These are phyloP conservation scores for Trichoderma sp. DNA, from an alignment of 2,329 filamentous ascomycete genomes.

Conservation along the genomic window DNA sequence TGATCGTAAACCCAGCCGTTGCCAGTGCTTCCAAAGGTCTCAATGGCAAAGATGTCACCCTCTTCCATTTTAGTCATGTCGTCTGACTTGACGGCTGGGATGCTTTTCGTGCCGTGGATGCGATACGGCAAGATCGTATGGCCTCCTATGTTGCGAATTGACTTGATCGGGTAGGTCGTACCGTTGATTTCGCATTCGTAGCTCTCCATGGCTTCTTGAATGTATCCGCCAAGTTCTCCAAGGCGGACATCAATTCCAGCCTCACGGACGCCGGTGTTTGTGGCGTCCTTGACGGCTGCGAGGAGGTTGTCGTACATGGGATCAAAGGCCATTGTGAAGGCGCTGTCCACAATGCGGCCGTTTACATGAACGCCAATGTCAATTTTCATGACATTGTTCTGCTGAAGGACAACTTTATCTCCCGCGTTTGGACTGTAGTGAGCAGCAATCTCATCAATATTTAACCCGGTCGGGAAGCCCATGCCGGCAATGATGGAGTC, in stretches of 20 bases:
- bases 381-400: slow-evolving; percentile 72
- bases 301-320: slow-evolving; percentile 69
- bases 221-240: slow-evolving; percentile 69
- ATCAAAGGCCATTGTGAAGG: slow-evolving; percentile 72
- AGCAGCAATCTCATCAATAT: slow-evolving; percentile 75
- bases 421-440: slow-evolving; percentile 81
- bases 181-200: slow-evolving; percentile 73
- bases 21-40: slow-evolving; percentile 80
- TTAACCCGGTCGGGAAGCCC: slow-evolving; percentile 77
- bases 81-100: slow-evolving; percentile 75
- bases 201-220: slow-evolving; percentile 77
- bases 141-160: slow-evolving; percentile 72
- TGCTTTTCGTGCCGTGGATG: slow-evolving; percentile 79
- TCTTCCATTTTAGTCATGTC: slow-evolving; percentile 86
- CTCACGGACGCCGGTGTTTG: slow-evolving; percentile 77
- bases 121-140: slow-evolving; percentile 76
- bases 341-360: slow-evolving; percentile 72
- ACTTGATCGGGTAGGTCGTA: slow-evolving; percentile 67
- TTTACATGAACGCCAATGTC: slow-evolving; percentile 75
- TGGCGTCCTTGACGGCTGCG: slow-evolving; percentile 67
- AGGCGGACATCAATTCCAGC: slow-evolving; percentile 79
- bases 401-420: slow-evolving; percentile 72
- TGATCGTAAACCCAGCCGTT: slow-evolving; percentile 73
- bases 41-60: slow-evolving; percentile 78
- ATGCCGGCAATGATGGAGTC: slow-evolving; percentile 74